A percentile compares a stretch with the other conserved stretches of the same genome.
Evolutionary conservation across 2,329 filamentous ascomycete genomes (phyloP).

Genomic region (Sporothrix euskadiensis): DNA sequence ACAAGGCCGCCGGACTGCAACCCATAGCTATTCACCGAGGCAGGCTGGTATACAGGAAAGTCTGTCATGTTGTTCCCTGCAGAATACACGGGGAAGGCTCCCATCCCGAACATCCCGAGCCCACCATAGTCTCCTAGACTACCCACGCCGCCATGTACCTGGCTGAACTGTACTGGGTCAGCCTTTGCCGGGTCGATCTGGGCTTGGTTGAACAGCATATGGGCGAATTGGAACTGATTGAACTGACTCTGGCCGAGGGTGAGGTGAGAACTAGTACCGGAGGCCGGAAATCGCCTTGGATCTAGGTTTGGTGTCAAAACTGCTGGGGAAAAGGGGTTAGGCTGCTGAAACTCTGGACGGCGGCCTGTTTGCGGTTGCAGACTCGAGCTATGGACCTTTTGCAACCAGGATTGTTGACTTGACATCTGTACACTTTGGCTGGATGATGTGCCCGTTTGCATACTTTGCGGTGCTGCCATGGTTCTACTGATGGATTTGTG

Average conservation of each 20-base stretch:
- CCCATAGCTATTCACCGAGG: neutral
- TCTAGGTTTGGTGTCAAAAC: neutral
- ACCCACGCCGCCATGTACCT: neutral
- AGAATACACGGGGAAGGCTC: neutral
- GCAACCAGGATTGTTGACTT: neutral
- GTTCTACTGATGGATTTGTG: constrained; percentile 4
- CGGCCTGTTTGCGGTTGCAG: neutral
- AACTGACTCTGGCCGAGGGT: neutral
- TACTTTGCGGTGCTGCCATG: neutral
- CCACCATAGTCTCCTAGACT: neutral
- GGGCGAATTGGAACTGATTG: neutral
- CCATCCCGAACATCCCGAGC: neutral
- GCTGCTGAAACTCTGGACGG: neutral
- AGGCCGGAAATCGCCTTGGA: neutral
- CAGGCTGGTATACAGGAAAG: neutral
- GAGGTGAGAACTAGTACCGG: neutral
- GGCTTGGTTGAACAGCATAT: neutral
- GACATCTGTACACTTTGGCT: neutral
- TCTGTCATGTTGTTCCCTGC: neutral
- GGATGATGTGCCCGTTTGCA: neutral
- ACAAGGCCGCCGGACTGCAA: neutral
- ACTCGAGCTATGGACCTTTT: neutral
- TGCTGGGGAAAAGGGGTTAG: neutral
- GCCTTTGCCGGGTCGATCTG: neutral
- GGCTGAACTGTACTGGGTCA: neutral